These are phyloP conservation scores for Emericellopsis terricola DNA, from an alignment of 495 filamentous ascomycete genomes.

Conservation along the genomic window DNA sequence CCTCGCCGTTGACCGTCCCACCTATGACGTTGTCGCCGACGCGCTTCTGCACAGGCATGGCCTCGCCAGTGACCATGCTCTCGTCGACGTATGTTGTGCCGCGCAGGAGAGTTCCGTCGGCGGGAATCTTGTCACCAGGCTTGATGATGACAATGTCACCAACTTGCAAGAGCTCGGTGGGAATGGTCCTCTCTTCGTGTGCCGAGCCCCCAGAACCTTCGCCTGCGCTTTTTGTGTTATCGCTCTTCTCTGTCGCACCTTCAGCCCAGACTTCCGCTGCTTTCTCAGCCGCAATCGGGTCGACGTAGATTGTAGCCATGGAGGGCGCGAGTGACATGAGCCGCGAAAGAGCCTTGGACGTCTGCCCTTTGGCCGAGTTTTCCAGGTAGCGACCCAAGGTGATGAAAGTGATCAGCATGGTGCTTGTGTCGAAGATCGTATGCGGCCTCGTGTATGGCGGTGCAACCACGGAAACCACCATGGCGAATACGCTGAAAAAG, in stretches of 20 bases:
- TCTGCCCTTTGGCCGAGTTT: slow-evolving; percentile 92
- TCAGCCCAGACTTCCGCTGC: slow-evolving; percentile 60
- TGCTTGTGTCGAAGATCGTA: slow-evolving; percentile 93
- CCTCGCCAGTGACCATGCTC: slow-evolving; percentile 97
- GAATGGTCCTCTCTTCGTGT: slow-evolving; percentile 67
- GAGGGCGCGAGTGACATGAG: slow-evolving; percentile 93
- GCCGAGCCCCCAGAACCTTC: slow-evolving; percentile 30
- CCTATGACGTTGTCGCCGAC: slow-evolving; percentile 69
- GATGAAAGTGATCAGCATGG: slow-evolving; percentile 96
- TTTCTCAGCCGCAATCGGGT: slow-evolving; percentile 87
- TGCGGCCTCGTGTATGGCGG: slow-evolving; percentile 57
- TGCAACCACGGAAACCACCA: slow-evolving; percentile 58
- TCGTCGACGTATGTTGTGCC: slow-evolving; percentile 93
- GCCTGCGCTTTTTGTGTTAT: slow-evolving; percentile 19
- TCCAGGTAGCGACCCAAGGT: slow-evolving; percentile 83
- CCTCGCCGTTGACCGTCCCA: slow-evolving; percentile 92
- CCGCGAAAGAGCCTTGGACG: slow-evolving; percentile 81
- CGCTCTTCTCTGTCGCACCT: slow-evolving; percentile 6
- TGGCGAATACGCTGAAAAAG: slow-evolving; percentile 85
- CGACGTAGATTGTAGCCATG: slow-evolving; percentile 95
- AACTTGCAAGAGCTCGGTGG: slow-evolving; percentile 88
- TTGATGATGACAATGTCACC: slow-evolving; percentile 85
- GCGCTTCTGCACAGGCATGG: slow-evolving; percentile 77
- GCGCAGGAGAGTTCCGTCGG: slow-evolving; percentile 70
- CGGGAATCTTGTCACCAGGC: slow-evolving; percentile 92